A percentile compares a stretch with the other conserved stretches of the same genome.
These are phyloP conservation scores for Raddia distichophylla DNA, from an alignment of 176 grass and related monocot species.

Conservation along the genomic window DNA sequence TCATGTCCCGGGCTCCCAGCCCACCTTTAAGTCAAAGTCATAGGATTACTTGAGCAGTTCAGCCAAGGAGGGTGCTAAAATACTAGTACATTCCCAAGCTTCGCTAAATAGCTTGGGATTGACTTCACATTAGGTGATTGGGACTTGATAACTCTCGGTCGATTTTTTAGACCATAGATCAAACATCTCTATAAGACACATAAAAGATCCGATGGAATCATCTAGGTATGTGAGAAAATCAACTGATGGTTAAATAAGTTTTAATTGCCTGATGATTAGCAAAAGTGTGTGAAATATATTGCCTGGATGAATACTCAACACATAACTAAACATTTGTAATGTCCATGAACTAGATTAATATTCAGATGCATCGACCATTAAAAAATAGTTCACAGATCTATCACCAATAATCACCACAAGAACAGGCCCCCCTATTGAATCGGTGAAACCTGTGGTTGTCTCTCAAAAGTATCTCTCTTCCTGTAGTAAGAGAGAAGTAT, in stretches of 20 bases:
- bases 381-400: not conserved
- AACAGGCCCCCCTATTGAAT: slow-evolving; percentile 43
- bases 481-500: slow-evolving; percentile 47
- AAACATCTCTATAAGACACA: too few species aligned
- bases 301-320: not conserved
- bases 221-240: too few species aligned
- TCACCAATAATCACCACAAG: slow-evolving; percentile 55
- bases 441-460: slow-evolving; percentile 48
- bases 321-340: slow-evolving; percentile 1
- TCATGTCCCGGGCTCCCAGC: not conserved
- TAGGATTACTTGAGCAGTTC: not conserved
- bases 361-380: not conserved
- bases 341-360: not conserved
- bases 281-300: not conserved
- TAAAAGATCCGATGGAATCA: too few species aligned
- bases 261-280: too few species aligned
- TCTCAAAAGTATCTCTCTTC: slow-evolving; percentile 49
- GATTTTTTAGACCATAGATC: too few species aligned
- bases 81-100: not conserved
- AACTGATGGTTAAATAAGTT: too few species aligned
- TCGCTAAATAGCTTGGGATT: not conserved
- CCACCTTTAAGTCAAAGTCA: not conserved
- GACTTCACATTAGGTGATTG: too few species aligned
- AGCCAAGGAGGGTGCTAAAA: not conserved
- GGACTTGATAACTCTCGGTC: too few species aligned